Conservation (phyloP, 2,329 filamentous ascomycete species). For the Aspergillus glaucus region DNA sequence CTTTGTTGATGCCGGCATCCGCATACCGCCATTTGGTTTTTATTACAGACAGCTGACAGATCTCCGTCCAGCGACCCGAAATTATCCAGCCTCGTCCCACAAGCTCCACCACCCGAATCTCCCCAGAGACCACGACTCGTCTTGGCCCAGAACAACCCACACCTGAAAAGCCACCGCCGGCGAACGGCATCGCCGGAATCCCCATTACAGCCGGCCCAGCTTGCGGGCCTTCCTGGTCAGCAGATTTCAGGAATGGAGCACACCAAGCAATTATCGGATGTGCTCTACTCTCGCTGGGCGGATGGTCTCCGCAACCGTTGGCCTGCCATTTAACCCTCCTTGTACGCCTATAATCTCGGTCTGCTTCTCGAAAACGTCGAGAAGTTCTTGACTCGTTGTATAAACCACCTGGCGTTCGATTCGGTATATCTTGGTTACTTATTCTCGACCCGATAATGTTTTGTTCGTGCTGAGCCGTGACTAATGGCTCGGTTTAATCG, state of each 20-base stretch:
- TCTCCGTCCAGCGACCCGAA: constrained; percentile 28
- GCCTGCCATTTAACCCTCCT: constrained; percentile 36
- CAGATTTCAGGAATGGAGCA: constrained; percentile 78
- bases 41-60: neutral
- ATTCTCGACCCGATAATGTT: neutral
- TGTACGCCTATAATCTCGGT: no score
- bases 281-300: constrained; percentile 84
- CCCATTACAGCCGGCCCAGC: constrained; percentile 33
- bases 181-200: constrained; percentile 39
- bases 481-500: neutral
- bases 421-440: constrained; percentile 10
- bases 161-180: constrained; percentile 70
- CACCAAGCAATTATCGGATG: constrained; percentile 79
- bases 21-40: neutral
- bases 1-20: neutral
- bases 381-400: constrained; percentile 16
- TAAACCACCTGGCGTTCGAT: constrained; percentile 21
- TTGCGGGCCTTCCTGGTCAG: constrained; percentile 50
- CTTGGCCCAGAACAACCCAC: constrained; percentile 74
- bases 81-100: constrained; percentile 34
- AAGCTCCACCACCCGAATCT: constrained; percentile 33
- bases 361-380: no score
- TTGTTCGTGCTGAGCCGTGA: no score
- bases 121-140: constrained; percentile 59
- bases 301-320: constrained; percentile 72